A percentile compares a stretch with the other conserved stretches of the same genome.
These are phyloP conservation scores for Gyrodon tennesseensis DNA, from an alignment of 1,284 basidiomycete genomes.

Conservation along the genomic window DNA sequence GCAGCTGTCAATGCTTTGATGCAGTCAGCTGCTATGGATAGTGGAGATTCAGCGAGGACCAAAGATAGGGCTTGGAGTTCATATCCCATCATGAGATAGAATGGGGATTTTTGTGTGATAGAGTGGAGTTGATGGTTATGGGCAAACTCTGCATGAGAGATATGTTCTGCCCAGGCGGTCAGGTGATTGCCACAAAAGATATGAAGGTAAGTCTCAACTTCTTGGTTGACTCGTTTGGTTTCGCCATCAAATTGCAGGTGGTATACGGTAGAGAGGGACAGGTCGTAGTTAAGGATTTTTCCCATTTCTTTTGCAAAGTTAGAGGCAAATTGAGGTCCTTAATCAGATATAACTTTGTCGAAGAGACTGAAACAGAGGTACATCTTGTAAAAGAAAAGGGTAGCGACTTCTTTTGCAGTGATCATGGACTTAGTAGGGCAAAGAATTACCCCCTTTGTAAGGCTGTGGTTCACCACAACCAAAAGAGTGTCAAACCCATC, in stretches of 20 bases:
- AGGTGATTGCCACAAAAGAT: not conserved
- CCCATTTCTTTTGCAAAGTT: not conserved
- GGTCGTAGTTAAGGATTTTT: not conserved
- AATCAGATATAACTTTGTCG: not conserved
- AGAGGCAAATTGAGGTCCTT: not conserved
- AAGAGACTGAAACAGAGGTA: not conserved
- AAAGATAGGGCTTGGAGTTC: not conserved
- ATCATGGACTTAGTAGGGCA: not conserved
- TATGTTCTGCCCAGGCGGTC: accelerated
- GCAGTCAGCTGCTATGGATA: too few relatives aligned
- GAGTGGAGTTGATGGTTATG: not conserved
- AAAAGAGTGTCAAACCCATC: not conserved
- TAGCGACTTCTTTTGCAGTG: not conserved
- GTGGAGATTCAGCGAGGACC: not conserved
- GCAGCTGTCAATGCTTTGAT: too few relatives aligned
- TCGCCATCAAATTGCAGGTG: not conserved
- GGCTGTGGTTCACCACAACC: not conserved
- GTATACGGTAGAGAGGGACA: not conserved
- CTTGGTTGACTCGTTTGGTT: not conserved
- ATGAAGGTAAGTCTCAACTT: not conserved
- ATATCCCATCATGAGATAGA: not conserved
- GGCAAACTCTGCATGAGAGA: not conserved
- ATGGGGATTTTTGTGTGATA: not conserved
- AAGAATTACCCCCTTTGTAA: not conserved
- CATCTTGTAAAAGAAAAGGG: not conserved